Percentiles rank a stretch among this genome's conserved stretches.
phyloP scores from a whole-genome alignment of 768 basidiomycete genomes.

The Lentinus brumalis region DNA sequence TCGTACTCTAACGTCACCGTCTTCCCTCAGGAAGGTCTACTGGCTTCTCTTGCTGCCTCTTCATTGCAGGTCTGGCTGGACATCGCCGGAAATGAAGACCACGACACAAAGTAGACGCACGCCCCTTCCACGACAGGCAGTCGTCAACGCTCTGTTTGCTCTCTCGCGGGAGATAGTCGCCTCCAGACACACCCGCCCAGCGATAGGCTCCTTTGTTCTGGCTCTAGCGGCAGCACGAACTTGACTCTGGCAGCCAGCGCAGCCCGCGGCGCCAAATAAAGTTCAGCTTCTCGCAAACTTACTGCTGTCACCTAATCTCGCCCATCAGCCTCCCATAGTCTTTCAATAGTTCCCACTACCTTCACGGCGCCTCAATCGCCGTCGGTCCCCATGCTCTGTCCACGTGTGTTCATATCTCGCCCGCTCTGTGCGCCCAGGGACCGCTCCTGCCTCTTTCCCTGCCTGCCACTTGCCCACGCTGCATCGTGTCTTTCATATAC shows the following conservation, averaged over 20 bases:
- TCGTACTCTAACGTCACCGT: no score
- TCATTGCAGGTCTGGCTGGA: no score
- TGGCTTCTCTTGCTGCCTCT: no score
- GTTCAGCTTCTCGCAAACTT: background rate
- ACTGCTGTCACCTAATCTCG: background rate
- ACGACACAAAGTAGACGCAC: no score
- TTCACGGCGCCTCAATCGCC: background rate
- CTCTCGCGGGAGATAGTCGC: no score
- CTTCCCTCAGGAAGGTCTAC: no score
- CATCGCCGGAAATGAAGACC: no score
- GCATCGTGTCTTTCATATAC: slow-evolving; percentile 32
- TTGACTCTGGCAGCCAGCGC: background rate
- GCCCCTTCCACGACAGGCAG: no score
- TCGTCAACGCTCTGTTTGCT: no score
- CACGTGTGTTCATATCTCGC: slow-evolving; percentile 25
- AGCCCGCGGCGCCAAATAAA: background rate
- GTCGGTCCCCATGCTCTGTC: slow-evolving; percentile 3
- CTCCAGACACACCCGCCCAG: no score
- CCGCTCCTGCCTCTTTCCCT: slow-evolving; percentile 18
- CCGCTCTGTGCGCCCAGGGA: slow-evolving; percentile 8
- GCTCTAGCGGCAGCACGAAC: background rate
- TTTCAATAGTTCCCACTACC: background rate
- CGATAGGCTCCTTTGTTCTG: no score
- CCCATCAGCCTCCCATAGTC: background rate
- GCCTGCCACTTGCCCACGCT: slow-evolving; percentile 14